Evolutionary conservation across 1,139 yeast genomes (phyloP).

Genomic region (Yamadazyma taylorii): DNA sequence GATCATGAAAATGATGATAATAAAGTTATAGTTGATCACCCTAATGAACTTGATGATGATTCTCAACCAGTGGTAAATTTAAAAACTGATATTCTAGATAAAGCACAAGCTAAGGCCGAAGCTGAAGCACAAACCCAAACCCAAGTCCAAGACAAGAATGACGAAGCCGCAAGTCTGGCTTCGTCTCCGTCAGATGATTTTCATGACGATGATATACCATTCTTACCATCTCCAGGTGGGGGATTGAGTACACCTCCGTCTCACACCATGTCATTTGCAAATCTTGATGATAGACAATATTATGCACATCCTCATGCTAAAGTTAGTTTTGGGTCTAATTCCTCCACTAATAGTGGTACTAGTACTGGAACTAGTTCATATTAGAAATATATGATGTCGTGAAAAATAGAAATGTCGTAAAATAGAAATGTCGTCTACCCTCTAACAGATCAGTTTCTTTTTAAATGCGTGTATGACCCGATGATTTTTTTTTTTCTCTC

Average conservation of each 20-base stretch:
- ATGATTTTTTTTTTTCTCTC: too few relatives aligned
- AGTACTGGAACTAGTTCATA: not conserved
- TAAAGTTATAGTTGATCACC: not conserved
- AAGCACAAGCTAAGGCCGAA: too few relatives aligned
- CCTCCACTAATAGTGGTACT: constrained; percentile 2
- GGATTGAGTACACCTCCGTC: constrained; percentile 34
- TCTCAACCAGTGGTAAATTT: too few relatives aligned
- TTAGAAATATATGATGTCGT: constrained; percentile 6
- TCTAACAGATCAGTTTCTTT: too few relatives aligned
- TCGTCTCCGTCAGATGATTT: constrained; percentile 14
- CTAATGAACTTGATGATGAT: too few relatives aligned
- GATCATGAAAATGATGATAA: constrained; percentile 18
- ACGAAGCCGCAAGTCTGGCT: not conserved
- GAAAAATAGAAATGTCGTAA: constrained; percentile 1
- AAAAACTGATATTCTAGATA: too few relatives aligned
- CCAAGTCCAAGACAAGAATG: not conserved
- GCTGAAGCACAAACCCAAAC: not conserved
- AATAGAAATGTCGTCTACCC: too few relatives aligned
- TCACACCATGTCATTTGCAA: constrained; percentile 20
- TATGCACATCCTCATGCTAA: constrained; percentile 44
- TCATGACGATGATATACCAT: constrained; percentile 12
- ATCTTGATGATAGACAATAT: constrained; percentile 35
- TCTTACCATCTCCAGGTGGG: constrained; percentile 27
- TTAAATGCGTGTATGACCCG: too few relatives aligned
- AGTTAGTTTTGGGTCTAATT: constrained; percentile 21